These are phyloP conservation scores for Aristolochia fimbriata DNA, from an alignment of 164 flowering plant species.

Conservation along the genomic window DNA sequence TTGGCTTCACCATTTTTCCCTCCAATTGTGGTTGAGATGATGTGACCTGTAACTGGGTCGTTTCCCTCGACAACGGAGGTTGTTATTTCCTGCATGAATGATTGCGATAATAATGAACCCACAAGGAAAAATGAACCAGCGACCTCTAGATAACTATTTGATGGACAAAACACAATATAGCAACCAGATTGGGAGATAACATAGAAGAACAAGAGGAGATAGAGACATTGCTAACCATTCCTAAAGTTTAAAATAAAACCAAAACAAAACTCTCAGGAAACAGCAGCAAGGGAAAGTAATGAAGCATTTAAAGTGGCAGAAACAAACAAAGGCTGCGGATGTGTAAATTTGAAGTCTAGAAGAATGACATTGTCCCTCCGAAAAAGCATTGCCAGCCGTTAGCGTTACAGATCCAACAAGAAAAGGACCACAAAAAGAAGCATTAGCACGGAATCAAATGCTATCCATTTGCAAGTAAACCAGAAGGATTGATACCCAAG, in stretches of 20 bases:
- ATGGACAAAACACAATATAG: not conserved
- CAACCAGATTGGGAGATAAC: not conserved
- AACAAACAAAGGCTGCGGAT: too few species aligned
- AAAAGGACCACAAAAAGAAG: not conserved
- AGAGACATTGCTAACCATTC: not conserved
- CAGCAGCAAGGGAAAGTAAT: too few species aligned
- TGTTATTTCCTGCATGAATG: slow-evolving; percentile 51
- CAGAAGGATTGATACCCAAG: too few species aligned
- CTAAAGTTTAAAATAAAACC: too few species aligned
- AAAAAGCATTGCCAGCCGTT: not conserved
- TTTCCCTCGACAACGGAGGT: slow-evolving; percentile 60
- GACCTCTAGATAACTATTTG: not conserved
- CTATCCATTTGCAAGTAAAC: slow-evolving; percentile 4
- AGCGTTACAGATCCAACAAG: slow-evolving; percentile 1
- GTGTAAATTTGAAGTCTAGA: too few species aligned
- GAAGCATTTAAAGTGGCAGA: too few species aligned
- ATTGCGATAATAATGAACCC: not conserved
- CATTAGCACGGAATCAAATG: slow-evolving; percentile 13
- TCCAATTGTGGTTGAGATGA: slow-evolving; percentile 86
- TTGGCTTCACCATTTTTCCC: slow-evolving; percentile 93
- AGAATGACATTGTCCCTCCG: not conserved
- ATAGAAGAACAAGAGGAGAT: not conserved
- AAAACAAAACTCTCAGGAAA: too few species aligned
- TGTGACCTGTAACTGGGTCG: slow-evolving; percentile 79
- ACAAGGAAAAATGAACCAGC: too few species aligned